These are phyloP conservation scores for Lenwebbia sp. DNA, from an alignment of 345 rosid species.

Conservation along the genomic window DNA sequence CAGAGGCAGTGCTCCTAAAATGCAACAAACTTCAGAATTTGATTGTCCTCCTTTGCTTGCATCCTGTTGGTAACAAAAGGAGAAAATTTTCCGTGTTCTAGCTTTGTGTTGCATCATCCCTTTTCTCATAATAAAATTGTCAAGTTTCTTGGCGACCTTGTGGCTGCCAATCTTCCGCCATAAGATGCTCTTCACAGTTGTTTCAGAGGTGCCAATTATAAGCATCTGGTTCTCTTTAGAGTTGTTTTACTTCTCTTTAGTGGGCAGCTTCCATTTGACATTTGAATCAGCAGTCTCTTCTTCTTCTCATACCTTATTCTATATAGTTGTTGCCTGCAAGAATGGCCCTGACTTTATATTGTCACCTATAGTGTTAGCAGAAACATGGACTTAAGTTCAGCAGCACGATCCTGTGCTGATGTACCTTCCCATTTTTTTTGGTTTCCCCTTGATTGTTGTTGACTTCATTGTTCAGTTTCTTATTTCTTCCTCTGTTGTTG, in stretches of 20 bases:
- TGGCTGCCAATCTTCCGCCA: not conserved
- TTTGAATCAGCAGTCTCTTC: not conserved
- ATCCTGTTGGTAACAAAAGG: not conserved
- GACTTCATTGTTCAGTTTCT: not conserved
- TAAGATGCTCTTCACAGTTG: not conserved
- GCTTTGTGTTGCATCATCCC: not conserved
- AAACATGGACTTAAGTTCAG: not conserved
- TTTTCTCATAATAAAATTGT: not conserved
- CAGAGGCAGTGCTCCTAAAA: not conserved
- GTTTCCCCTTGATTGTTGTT: not conserved
- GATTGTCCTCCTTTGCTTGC: not conserved
- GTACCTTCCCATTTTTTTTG: not conserved
- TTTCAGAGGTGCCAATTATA: not conserved
- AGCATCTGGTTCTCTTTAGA: not conserved
- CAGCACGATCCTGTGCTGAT: not conserved
- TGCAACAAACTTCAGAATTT: not conserved
- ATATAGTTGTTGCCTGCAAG: not conserved
- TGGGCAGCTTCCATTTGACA: not conserved
- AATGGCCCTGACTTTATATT: not conserved
- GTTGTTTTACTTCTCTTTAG: not conserved
- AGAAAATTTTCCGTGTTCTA: not conserved
- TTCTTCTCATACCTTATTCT: not conserved
- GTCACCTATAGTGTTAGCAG: not conserved
- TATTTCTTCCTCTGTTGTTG: not conserved
- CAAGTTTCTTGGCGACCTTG: not conserved